Evolutionary conservation across 257 asterid species (phyloP).

Genomic region (Solanum acaule): DNA sequence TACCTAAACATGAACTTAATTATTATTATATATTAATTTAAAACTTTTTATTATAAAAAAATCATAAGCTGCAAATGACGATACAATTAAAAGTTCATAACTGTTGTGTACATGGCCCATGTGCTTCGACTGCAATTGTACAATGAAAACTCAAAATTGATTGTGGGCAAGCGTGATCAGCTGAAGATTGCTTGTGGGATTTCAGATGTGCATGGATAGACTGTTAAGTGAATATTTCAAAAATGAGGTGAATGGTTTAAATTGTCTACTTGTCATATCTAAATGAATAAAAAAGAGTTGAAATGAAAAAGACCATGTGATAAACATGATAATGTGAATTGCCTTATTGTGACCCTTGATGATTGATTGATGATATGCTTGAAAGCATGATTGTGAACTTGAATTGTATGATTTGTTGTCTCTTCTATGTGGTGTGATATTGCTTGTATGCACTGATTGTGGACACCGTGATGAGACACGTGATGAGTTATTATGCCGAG

Average conservation of each 20-base stretch:
- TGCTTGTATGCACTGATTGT: background rate
- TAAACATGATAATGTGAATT: background rate
- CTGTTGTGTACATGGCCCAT: background rate
- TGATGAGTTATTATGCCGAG: background rate
- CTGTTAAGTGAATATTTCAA: background rate
- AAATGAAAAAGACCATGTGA: background rate
- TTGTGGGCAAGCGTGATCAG: conserved; percentile 11
- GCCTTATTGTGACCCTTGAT: background rate
- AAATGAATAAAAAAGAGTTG: background rate
- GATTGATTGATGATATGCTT: background rate
- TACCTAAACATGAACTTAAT: background rate
- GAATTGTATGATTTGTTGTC: background rate
- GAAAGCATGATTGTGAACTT: no score
- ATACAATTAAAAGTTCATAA: no score
- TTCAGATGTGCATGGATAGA: background rate
- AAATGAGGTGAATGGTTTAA: background rate
- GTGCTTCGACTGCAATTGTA: background rate
- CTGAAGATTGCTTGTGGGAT: conserved; percentile 48
- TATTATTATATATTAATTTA: background rate
- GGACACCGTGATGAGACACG: background rate
- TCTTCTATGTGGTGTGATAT: background rate
- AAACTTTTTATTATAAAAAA: background rate
- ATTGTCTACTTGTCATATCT: background rate
- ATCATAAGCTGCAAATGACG: background rate
- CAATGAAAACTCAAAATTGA: background rate